These are phyloP conservation scores for Fistulifera pelliculosa DNA, from an alignment of 108 stramenopile species.

Conservation along the genomic window DNA sequence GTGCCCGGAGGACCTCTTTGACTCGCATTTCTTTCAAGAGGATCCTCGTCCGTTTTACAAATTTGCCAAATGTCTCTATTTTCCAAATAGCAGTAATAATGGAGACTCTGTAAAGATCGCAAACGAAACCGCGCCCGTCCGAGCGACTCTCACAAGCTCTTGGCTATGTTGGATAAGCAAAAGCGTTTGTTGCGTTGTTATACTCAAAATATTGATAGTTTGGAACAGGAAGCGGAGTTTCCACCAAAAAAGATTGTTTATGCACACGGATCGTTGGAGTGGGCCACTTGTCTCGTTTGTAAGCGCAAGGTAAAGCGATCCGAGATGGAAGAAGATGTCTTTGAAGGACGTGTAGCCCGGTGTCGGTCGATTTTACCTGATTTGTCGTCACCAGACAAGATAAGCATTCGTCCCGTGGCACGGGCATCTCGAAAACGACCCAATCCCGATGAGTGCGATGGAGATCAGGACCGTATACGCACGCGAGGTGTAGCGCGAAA, in stretches of 20 bases:
- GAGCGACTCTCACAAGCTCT: slow-evolving; percentile 61
- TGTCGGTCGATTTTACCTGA: slow-evolving; percentile 22
- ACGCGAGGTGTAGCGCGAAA: background rate
- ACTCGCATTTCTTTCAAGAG: slow-evolving; percentile 58
- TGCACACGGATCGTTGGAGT: slow-evolving; percentile 65
- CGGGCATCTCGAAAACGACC: background rate
- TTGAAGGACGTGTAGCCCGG: slow-evolving; percentile 40
- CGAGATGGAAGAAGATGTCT: slow-evolving; percentile 45
- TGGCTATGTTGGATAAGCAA: slow-evolving; percentile 51
- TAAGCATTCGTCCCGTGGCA: background rate
- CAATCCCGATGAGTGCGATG: background rate
- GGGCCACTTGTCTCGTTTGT: slow-evolving; percentile 57
- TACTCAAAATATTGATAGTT: slow-evolving; percentile 80
- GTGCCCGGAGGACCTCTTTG: slow-evolving; percentile 78
- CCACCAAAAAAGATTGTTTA: slow-evolving; percentile 57
- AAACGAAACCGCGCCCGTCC: slow-evolving; percentile 19
- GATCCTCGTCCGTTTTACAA: slow-evolving; percentile 70
- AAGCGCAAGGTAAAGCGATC: slow-evolving; percentile 30
- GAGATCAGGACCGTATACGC: background rate
- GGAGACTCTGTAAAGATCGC: background rate
- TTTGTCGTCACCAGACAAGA: background rate
- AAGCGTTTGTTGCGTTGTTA: slow-evolving; percentile 47
- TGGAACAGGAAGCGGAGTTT: slow-evolving; percentile 61
- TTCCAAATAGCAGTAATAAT: slow-evolving; percentile 12
- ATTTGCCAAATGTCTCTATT: slow-evolving; percentile 41